A percentile compares a stretch with the other conserved stretches of the same genome.
Conservation (phyloP, 352 stramenopile species). For the Elongisporangium prolatum region DNA sequence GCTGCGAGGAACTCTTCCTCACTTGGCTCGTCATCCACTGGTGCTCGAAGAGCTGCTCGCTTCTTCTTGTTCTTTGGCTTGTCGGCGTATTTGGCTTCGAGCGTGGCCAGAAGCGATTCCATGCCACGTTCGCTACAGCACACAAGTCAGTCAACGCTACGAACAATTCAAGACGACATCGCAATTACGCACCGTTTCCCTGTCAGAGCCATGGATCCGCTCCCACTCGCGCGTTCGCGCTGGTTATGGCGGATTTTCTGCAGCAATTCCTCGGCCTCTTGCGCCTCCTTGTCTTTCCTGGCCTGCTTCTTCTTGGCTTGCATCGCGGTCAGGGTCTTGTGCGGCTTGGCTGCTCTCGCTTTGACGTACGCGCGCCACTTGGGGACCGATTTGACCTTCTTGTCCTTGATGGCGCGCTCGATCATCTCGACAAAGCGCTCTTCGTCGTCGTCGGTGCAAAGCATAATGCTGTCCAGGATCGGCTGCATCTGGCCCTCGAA, state of each 20-base stretch:
- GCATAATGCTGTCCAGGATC: slow-evolving; percentile 85
- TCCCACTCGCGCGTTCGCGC: slow-evolving; percentile 25
- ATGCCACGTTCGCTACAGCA: slow-evolving; percentile 48
- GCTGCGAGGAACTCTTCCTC: slow-evolving; percentile 66
- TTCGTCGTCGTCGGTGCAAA: slow-evolving; percentile 80
- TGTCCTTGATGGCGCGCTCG: slow-evolving; percentile 45
- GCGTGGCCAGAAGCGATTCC: slow-evolving; percentile 43
- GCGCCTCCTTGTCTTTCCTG: slow-evolving; percentile 54
- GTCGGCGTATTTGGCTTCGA: slow-evolving; percentile 62
- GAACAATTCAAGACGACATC: slow-evolving; percentile 4
- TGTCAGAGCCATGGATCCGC: slow-evolving; percentile 25
- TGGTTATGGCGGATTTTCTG: slow-evolving; percentile 56
- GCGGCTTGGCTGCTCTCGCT: slow-evolving; percentile 28
- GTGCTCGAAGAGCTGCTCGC: slow-evolving; percentile 17
- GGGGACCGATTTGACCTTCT: slow-evolving; percentile 34
- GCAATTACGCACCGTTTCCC: slow-evolving; percentile 18
- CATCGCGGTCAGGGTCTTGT: slow-evolving; percentile 22
- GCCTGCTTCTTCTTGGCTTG: slow-evolving; percentile 40
- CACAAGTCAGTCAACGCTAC: slow-evolving; percentile 4
- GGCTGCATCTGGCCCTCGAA: slow-evolving; percentile 73
- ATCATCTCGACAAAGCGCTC: slow-evolving; percentile 67
- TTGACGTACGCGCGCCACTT: slow-evolving; percentile 47
- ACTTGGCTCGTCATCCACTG: slow-evolving; percentile 27
- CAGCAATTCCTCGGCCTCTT: slow-evolving; percentile 58
- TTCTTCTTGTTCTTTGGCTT: slow-evolving; percentile 33